A percentile compares a stretch with the other conserved stretches of the same genome.
phyloP scores from a whole-genome alignment of 768 basidiomycete species.

The Piloderma croceum region DNA sequence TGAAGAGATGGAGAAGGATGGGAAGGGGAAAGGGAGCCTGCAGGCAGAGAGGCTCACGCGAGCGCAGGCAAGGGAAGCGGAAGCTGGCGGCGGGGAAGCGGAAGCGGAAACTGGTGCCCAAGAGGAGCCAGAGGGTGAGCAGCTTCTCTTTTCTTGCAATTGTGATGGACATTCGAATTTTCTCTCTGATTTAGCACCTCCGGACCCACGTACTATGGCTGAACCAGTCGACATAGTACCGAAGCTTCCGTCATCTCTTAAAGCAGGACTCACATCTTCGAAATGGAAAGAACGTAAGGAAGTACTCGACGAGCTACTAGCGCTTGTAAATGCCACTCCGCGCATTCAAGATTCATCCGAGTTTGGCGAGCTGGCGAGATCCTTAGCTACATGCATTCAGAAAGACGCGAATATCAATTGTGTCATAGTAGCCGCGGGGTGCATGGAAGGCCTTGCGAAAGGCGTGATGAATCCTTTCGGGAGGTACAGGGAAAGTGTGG shows the following conservation, averaged over 20 bases:
- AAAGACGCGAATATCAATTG: constrained; percentile 94
- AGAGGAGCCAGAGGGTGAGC: constrained; percentile 43
- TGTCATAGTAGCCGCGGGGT: constrained; percentile 81
- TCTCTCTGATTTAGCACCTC: constrained; percentile 42
- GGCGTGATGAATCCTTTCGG: constrained; percentile 73
- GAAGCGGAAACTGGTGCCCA: constrained; percentile 29
- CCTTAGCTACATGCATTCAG: constrained; percentile 75
- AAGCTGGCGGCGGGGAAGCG: constrained; percentile 34
- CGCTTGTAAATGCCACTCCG: constrained; percentile 61
- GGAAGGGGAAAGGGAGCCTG: constrained; percentile 75
- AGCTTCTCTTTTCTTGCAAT: constrained; percentile 2
- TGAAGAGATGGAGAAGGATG: constrained; percentile 76
- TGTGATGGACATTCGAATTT: constrained; percentile 4
- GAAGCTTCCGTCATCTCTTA: constrained; percentile 71
- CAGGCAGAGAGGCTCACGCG: constrained; percentile 79
- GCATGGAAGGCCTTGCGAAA: constrained; percentile 81
- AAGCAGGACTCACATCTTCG: constrained; percentile 72
- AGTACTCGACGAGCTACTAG: constrained; percentile 75
- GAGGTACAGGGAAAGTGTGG: constrained; percentile 62
- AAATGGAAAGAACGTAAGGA: constrained; percentile 99
- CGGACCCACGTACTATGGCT: constrained; percentile 75
- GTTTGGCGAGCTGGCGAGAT: constrained; percentile 68
- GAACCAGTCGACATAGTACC: constrained; percentile 76
- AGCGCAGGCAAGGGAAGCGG: constrained; percentile 67
- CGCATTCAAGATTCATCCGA: constrained; percentile 78